phyloP scores from a whole-genome alignment of 2,329 filamentous ascomycete species.

The Xylariaceae sp. region DNA sequence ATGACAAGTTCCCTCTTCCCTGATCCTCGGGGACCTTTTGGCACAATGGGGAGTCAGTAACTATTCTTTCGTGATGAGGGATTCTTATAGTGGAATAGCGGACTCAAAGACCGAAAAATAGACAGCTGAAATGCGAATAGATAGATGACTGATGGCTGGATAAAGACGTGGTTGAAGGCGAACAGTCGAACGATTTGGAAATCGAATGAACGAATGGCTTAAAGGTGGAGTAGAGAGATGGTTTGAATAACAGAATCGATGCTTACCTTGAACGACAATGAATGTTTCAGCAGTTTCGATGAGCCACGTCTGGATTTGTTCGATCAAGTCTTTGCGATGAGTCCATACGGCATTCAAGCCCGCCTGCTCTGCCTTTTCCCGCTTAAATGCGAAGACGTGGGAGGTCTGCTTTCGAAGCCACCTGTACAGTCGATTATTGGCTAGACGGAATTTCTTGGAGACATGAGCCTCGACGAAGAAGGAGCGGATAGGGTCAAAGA shows the following conservation, averaged over 20 bases:
- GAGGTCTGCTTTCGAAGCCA: constrained; percentile 76
- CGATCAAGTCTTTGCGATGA: constrained; percentile 76
- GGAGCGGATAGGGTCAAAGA: constrained; percentile 92
- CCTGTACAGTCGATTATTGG: constrained; percentile 68
- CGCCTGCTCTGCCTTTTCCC: constrained; percentile 57
- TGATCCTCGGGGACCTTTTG: constrained; percentile 68
- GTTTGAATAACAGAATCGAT: no score
- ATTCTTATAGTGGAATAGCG: no score
- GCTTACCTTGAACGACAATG: constrained; percentile 72
- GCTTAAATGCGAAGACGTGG: constrained; percentile 59
- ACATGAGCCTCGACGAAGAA: constrained; percentile 90
- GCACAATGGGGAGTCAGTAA: no score
- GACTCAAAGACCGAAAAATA: no score
- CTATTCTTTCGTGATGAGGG: no score
- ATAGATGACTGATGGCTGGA: no score
- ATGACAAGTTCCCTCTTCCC: constrained; percentile 86
- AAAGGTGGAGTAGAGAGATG: no score
- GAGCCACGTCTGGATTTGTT: constrained; percentile 79
- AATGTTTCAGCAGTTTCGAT: constrained; percentile 88
- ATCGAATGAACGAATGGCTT: no score
- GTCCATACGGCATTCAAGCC: constrained; percentile 82
- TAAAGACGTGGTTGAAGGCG: no score
- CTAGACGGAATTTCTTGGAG: constrained; percentile 69
- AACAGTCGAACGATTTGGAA: no score
- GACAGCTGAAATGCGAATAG: no score